These are phyloP conservation scores for Ascochyta koolunga DNA, from an alignment of 2,329 filamentous ascomycete species.

Conservation along the genomic window DNA sequence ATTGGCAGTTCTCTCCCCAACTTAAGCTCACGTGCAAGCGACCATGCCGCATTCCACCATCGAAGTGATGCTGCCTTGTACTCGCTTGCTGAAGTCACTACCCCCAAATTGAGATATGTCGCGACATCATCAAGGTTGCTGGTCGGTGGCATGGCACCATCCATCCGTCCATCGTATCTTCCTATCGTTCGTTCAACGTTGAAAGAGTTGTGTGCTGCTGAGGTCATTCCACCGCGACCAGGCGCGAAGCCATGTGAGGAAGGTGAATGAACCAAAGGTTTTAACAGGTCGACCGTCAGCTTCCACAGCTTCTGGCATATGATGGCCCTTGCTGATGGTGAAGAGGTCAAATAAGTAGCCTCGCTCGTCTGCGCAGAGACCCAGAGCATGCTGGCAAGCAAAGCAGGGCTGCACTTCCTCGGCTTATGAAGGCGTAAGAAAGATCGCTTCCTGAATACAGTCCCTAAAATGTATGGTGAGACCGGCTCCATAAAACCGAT, in stretches of 20 bases:
- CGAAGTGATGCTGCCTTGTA: conserved; percentile 90
- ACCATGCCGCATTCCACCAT: conserved; percentile 97
- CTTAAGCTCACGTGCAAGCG: conserved; percentile 84
- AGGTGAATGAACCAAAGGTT: conserved; percentile 82
- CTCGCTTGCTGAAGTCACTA: conserved; percentile 89
- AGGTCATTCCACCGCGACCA: conserved; percentile 66
- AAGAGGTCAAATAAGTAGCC: conserved; percentile 79
- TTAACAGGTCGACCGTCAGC: conserved; percentile 80
- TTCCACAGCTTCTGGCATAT: conserved; percentile 89
- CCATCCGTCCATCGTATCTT: conserved; percentile 52
- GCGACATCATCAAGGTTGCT: conserved; percentile 86
- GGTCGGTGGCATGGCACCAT: conserved; percentile 57
- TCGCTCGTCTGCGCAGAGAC: conserved; percentile 91
- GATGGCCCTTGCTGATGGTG: conserved; percentile 79
- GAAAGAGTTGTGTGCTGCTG: conserved; percentile 77
- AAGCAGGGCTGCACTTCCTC: conserved; percentile 78
- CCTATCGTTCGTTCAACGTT: conserved; percentile 70
- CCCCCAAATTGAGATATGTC: conserved; percentile 90
- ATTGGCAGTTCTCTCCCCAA: conserved; percentile 81
- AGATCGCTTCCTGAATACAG: conserved; percentile 85
- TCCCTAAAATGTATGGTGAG: conserved; percentile 87
- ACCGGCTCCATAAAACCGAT: conserved; percentile 83
- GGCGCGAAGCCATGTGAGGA: conserved; percentile 59
- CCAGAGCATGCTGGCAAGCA: conserved; percentile 95
- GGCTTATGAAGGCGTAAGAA: conserved; percentile 85